Conservation (phyloP, 805 yeast species). For the Wickerhamiella australiensis region DNA sequence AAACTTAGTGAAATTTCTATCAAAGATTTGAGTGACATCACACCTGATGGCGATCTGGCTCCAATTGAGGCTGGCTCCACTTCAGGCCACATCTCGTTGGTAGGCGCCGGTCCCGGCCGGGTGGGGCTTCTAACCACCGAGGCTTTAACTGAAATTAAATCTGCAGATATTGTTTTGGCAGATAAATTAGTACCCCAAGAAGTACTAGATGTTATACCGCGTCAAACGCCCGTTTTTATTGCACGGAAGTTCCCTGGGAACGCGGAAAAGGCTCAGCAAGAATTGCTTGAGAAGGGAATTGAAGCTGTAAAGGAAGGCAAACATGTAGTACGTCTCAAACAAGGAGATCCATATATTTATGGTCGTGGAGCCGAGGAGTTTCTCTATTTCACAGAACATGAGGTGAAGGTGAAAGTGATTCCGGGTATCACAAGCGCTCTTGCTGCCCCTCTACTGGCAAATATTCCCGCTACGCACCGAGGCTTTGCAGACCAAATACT, state of each 20-base stretch:
- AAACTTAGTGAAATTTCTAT: conserved; percentile 49
- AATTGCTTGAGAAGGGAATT: conserved; percentile 62
- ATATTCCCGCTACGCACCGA: conserved; percentile 84
- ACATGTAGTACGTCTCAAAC: conserved; percentile 79
- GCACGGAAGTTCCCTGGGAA: conserved; percentile 95
- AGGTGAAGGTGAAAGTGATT: conserved; percentile 58
- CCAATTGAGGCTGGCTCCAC: conserved; percentile 1
- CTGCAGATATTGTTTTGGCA: conserved; percentile 76
- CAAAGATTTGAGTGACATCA: conserved; percentile 42
- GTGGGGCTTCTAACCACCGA: conserved; percentile 71
- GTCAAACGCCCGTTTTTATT: conserved; percentile 59
- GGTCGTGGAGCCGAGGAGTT: conserved; percentile 96
- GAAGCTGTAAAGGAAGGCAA: conserved; percentile 51
- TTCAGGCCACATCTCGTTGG: conserved; percentile 57
- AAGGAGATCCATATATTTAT: conserved; percentile 93
- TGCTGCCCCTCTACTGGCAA: conserved; percentile 71
- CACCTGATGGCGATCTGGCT: conserved; percentile 17
- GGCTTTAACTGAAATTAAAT: conserved; percentile 65
- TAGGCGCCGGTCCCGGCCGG: conserved; percentile 93
- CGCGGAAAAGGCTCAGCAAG: conserved; percentile 87
- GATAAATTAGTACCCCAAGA: conserved; percentile 88
- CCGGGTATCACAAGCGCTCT: conserved; percentile 88
- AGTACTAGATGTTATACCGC: conserved; percentile 72
- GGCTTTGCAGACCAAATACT: conserved; percentile 86
- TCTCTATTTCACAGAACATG: conserved; percentile 52